Evolutionary conservation across 192 early-diverging fungal genomes (phyloP), one percentile per base, ranked within the genome.

Genomic region (Bifiguratus adelaidae): DNA sequence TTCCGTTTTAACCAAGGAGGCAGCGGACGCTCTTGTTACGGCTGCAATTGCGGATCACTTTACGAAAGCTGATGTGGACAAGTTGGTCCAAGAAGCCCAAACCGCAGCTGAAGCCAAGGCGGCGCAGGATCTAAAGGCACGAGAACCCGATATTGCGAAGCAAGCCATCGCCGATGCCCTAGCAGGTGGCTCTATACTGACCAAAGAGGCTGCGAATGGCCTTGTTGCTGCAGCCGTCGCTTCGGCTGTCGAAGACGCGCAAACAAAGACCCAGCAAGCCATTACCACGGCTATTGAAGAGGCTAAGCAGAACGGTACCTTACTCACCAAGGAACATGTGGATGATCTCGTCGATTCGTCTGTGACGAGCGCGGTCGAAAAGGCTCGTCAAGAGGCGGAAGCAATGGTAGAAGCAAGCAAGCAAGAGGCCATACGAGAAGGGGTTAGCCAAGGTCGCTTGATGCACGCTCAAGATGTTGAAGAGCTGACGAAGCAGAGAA

Each of bases 21-120:
- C 22, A n/a, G 30, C 43, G 1, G 12, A 25, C 3, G 35, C n/a
- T n/a, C n/a, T 34, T 34, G 32, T 11, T 34, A 34, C 32, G 32
- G 15, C 15, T 15, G 32, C 32, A 15, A 34, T 34, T 15, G 32
- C 11, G 11, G 15, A 11, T 34, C 11, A 15, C 11, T 11, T 15
- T 34, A 15, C 11, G 32, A 34, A 34, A 15, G 32, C 32, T 11
- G 32, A 15, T 13, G 32, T 34, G 32, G 32, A 34, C 11, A 34
- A 34, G 1, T 15, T 13, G 32, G 15, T 34, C 11, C 1, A 15
- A 11, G 32, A 34, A 13, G 32, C 32, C 32, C 11, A 34, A n/a
- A 38, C 12, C 2, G 54, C 54, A 24, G 55, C 60, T 9, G 43
- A 43, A 44, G 40, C 21, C 5, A 50, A 56, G 24, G 15, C 26